These are phyloP conservation scores for Coniophora puteana DNA, from an alignment of 1,284 basidiomycete species.

Conservation along the genomic window DNA sequence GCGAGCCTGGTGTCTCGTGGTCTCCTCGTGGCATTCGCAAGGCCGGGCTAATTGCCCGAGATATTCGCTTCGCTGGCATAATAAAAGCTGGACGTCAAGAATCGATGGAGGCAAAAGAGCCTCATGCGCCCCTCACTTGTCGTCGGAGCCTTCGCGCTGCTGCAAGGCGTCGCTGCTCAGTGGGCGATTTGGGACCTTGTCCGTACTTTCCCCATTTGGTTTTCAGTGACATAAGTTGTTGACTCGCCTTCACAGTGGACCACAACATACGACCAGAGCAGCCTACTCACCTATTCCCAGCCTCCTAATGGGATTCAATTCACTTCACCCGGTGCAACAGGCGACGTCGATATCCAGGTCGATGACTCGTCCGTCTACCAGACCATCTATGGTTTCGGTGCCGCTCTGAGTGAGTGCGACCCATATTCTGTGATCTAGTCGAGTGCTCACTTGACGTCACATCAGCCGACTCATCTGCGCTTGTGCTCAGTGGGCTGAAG, in stretches of 20 bases:
- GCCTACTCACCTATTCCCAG: conserved; percentile 44
- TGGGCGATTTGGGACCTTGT: conserved; percentile 45
- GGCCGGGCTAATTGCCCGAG: no score
- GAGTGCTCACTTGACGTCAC: conserved; percentile 7
- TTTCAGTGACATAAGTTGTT: conserved; percentile 5
- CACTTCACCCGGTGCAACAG: conserved; percentile 35
- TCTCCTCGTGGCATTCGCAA: no score
- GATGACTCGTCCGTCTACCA: conserved; percentile 39
- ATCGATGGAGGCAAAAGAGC: no score
- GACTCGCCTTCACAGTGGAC: conserved; percentile 47
- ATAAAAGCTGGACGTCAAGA: no score
- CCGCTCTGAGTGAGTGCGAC: conserved; percentile 38
- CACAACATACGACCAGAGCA: conserved; percentile 56
- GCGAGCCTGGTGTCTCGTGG: no score
- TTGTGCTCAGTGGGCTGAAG: conserved; percentile 44
- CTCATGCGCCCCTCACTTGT: no score
- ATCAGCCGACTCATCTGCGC: conserved; percentile 48
- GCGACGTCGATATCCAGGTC: conserved; percentile 41
- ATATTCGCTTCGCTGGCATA: no score
- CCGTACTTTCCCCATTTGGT: conserved; percentile 14
- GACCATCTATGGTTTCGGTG: conserved; percentile 46
- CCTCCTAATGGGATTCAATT: conserved; percentile 51
- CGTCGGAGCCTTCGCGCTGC: no score
- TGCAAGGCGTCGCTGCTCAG: no score
- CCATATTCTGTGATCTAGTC: background rate